Evolutionary conservation across 2,329 filamentous ascomycete species (phyloP), one percentile per base, ranked within the genome.

Genomic region (Cephalotrichum gorgonifer): DNA sequence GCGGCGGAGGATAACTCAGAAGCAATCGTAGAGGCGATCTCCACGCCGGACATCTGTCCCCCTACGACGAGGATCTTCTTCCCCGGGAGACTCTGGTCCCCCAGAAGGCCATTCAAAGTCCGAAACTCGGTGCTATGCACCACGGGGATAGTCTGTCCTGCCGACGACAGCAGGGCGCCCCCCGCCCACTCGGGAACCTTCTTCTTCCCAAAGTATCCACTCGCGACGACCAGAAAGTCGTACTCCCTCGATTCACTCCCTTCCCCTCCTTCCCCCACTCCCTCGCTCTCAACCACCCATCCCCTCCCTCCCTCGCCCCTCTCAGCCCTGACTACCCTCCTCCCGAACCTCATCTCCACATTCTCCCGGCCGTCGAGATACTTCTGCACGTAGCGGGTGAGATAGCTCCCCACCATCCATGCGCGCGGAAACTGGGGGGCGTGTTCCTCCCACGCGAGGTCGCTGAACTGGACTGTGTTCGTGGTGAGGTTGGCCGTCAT

Each of bases 11-110:
- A 90, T 1, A 91, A 63, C 53, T 89, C 80, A 4, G 79, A 72
- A 11, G 85, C 86, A 45, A 90, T 77, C 2, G 82, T 81, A 9
- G 79, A 82, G 0, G 86, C 83, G 44, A 84, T 83, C 66, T 94
- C 88, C 5, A 86, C 78, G 1, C 86, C 87, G 2, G 86, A 91
- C 75, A 93, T 89, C 57, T 89, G 86, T 0, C 86, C 87, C 1
- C 88, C 88, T 1, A 89, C 78, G 0, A 94, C 71, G 1, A 88
- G 70, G 15, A 93, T 79, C 57, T 82, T 86, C 17, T 78, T 76
- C 1, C 71, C 70, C 1, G 58, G 56, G 4, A 53, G 49, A 2
- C 66, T 60, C 0, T 63, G 56, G 20, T 55, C 38, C 0, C 64
- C 65, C 1, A 83, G 56, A 3, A 83, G 61, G 8, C 60, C 61